These are phyloP conservation scores for Calonectria henricotiae DNA, from an alignment of 2,329 filamentous ascomycete species.

Conservation along the genomic window DNA sequence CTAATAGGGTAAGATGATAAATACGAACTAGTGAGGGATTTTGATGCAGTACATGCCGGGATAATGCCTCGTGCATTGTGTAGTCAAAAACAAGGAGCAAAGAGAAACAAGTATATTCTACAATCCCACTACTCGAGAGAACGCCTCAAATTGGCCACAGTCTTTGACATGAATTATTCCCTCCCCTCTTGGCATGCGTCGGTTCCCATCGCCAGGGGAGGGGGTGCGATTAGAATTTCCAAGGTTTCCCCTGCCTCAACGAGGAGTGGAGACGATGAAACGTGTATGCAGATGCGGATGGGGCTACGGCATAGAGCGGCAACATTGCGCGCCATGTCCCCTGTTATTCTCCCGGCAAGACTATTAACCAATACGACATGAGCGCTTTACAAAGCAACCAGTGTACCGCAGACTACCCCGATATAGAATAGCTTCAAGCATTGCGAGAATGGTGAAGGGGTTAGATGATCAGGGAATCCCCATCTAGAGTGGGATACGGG, in stretches of 20 bases:
- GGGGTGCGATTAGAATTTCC: not conserved
- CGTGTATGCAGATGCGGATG: not conserved
- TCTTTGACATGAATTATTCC: not conserved
- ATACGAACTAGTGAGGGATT: not conserved
- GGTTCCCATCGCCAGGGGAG: not conserved
- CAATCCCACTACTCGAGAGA: not conserved
- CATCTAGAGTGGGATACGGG: not conserved
- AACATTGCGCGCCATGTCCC: slow-evolving; percentile 2
- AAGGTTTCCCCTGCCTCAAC: not conserved
- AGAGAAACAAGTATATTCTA: not conserved
- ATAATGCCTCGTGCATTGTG: not conserved
- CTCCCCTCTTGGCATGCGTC: not conserved
- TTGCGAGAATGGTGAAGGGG: not conserved
- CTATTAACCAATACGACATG: not conserved
- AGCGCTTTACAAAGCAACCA: slow-evolving; percentile 4
- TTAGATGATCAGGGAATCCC: not conserved
- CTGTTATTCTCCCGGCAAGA: not conserved
- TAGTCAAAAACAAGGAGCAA: not conserved
- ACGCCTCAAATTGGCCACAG: not conserved
- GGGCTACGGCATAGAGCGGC: not conserved
- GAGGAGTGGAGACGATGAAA: not conserved
- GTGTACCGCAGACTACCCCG: not conserved
- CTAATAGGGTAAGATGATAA: not conserved
- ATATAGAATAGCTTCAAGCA: slow-evolving; percentile 3
- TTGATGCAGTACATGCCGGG: not conserved